Conservation (phyloP, 1,284 basidiomycete genomes). For the Prillingera fragicola region DNA sequence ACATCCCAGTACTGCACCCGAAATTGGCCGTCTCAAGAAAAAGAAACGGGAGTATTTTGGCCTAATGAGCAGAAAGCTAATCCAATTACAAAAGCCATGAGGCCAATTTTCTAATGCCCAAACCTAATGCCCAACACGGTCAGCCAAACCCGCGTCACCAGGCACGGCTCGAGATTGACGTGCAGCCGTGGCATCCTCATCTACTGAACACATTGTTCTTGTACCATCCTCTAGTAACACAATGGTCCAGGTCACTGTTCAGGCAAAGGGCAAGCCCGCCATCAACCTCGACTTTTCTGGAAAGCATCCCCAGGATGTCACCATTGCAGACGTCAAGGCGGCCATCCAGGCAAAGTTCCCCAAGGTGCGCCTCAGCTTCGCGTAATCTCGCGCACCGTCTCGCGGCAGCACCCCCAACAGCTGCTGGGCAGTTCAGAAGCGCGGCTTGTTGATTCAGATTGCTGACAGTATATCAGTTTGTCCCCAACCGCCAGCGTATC, state of each 20-base stretch:
- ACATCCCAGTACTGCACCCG: background rate
- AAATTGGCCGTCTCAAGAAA: constrained; percentile 15
- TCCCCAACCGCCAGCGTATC: constrained; percentile 66
- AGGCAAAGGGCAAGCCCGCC: constrained; percentile 54
- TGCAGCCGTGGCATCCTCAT: background rate
- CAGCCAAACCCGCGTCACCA: background rate
- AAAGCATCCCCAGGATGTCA: constrained; percentile 48
- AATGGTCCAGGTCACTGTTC: constrained; percentile 63
- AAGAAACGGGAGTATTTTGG: constrained; percentile 1
- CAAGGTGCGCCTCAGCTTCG: constrained; percentile 50
- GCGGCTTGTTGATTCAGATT: no score
- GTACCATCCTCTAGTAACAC: constrained; percentile 1
- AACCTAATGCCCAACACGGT: background rate
- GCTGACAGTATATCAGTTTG: constrained; percentile 56
- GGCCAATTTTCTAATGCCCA: background rate
- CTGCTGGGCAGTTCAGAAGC: background rate
- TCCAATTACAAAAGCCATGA: background rate
- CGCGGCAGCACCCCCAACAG: background rate
- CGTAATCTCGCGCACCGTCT: background rate
- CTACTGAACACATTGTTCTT: background rate
- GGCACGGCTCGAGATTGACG: background rate
- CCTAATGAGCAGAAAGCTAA: no score
- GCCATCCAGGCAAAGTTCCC: constrained; percentile 47
- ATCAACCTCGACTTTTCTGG: constrained; percentile 55
- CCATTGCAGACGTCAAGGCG: constrained; percentile 48